Base-by-base conservation (phyloP, 768 basidiomycete genomes). In the Mrakia frigida region DNA sequence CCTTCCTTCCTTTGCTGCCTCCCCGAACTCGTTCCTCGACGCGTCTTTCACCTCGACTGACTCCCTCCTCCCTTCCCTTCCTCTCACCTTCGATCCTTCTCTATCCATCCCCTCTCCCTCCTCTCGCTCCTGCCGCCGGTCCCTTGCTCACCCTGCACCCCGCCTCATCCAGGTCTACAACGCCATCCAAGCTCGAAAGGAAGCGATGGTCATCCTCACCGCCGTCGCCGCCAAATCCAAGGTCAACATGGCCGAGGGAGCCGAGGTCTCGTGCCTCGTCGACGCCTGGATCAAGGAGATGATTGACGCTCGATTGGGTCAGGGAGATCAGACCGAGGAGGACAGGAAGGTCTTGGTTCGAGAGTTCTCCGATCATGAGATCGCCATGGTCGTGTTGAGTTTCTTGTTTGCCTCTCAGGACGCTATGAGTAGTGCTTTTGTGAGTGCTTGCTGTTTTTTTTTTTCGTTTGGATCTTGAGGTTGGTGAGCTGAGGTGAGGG, bases 381-480 rank as follows among this genome's bases (percentile, higher is more conserved):
- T 98, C 89, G 94, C 92, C 39, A 92, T 97, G 90, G 95, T 97
- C 81, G 84, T 99, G 56, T 90, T 99, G 82, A 94, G 92, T 16
- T 98, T 98, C 90, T 86, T 99, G 73, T 73, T 74, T 41, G 97
- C 93, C 2, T 91, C 90, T 35, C 93, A 97, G 86, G 97, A 99
- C 82, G 97, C 97, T 68, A 98, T 99, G 97, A 93, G 92, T 82
- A 94, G 92, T 77, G 95, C 94, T 70, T 85, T 98, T 80, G 68
- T 70, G 37, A 39, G 50, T 63, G 16, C 43, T 46, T 25, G 35
- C 7, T 14, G 1, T 23, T n/a, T 23, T 53, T 53, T 23, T 53
- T 7, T n/a, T n/a, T 6, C 53, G 16, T 18, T 46, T 7, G 43
- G 18, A 18, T 46, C 43, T 46, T 46, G 43, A 46, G 9, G 43